Evolutionary conservation across 805 yeast species (phyloP), one percentile per base, ranked within the genome.

Genomic region (Candida silvicultrix): DNA sequence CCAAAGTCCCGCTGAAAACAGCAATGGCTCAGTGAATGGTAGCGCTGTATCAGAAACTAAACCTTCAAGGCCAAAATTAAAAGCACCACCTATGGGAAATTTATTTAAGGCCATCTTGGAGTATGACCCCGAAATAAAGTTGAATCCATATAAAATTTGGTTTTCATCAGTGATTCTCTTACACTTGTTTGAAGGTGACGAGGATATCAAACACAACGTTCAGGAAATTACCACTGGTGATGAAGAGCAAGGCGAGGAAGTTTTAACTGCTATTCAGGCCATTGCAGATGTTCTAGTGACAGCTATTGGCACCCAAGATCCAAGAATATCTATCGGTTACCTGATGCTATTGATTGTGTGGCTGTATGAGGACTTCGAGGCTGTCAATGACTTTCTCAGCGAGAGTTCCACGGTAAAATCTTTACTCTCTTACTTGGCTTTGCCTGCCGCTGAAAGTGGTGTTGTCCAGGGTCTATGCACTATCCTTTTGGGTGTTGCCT

Each of bases 131-230:
- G 84, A 80, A 19, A 62, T 74, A 41, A 78, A 81, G 45, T 65
- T 90, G 31, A 92, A 94, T 53, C 97, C 99, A 0, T 94, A 89
- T 60, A 80, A 81, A 56, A 65, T 80, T 1, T 94, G 96, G 94
- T 90, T 92, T 65, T 80, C 96, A 0, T 69, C 85, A 2, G 75
- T 81, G 4, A 68, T 88, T 4, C 60, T 92, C 20, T 69, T 85
- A 38, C 77, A 76, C 45, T 60, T 89, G 2, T 75, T 89, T 49
- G 78, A 77, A 45, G 83, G 76, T 35, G 68, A 65, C 48, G 71
- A 71, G 5, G 78, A 73, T 18, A 67, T 78, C 16, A 76, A 77
- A 50, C 68, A 68, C 8, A 48, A 71, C 14, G 74, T 84, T 0
- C 63, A 77, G 40, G 57, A 61, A 0, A 69, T 87, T n/a, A 65